Evolutionary conservation across 805 yeast genomes (phyloP), one percentile per base, ranked within the genome.

Genomic region (Nakazawaea ambrosiae): DNA sequence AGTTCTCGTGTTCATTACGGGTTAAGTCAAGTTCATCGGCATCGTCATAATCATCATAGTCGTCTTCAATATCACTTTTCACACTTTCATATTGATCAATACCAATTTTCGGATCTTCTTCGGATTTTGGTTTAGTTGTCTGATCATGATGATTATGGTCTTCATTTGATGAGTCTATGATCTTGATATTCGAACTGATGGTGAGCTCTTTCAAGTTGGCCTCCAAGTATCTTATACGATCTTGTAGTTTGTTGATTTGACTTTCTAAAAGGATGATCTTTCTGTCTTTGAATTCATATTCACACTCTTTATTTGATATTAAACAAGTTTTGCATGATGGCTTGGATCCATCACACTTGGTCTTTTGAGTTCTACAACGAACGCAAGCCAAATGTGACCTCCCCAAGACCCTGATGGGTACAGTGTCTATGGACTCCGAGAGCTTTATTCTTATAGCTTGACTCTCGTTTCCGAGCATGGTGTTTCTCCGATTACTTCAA

Each of bases 311-410:
- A 18, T 45, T 42, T 5, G 52, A 39, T 20, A 42, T 27, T 20
- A 41, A 40, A 47, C 60, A 55, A 29, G 47, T 50, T 39, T 46
- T 48, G 41, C 60, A 55, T 15, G 45, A 36, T 7, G 60, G 60
- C 34, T 51, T 53, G 24, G 42, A 51, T 28, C 77, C 76, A 15
- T 70, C 59, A 47, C 78, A 71, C 49, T 70, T 70, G 44, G 70
- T 66, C 50, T 71, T 71, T 44, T 69, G 75, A 23, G 60, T 49
- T 31, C 74, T 54, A 50, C 78, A 71, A 27, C 76, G 55, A 29
- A 66, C 65, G 44, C 77, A 71, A 12, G 78, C 78, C 41, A 51
- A 48, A 39, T 55, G 60, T 33, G 49, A 43, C 35, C 60, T 43
- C 8, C 60, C 60, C 19, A 56, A 30, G 20, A 53, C 49, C 17